Base-by-base conservation (phyloP, 2,329 filamentous ascomycete genomes). In the Talaromyces amestolkiae region DNA sequence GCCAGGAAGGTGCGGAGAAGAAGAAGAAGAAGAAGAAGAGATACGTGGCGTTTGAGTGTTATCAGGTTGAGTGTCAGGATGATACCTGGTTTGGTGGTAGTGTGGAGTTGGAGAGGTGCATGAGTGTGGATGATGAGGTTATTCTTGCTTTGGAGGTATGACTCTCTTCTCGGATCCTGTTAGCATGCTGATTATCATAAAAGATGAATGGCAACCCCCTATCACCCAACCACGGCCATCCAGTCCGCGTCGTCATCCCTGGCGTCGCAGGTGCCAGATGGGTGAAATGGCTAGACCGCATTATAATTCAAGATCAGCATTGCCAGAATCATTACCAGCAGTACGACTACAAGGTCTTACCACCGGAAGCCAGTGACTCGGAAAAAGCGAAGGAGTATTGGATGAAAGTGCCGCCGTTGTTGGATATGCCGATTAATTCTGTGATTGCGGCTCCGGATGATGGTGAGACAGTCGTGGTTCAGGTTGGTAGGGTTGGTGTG, bases 71-170 rank as follows among this genome's bases (percentile, higher is more conserved):
- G n/a, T 83, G 79, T 47, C 81, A 87, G 71, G 83, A 87, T 2
- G 85, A 86, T 66, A 77, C 77, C n/a, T 87, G 82, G 78, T 89
- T 87, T 71, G 86, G 86, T 9, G 82, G 80, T 17, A 84, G 81
- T 64, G 83, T 87, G 51, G 78, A 82, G n/a, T 72, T 86, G 22
- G 74, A 73, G 22, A 75, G 82, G 63, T 82, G 79, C 54, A 71
- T 84, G 74, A 70, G 76, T 39, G 70, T 72, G 24, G 78, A 79
- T 39, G 78, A 77, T 53, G 82, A 83, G 60, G 78, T 81, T 45
- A 78, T 85, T 65, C 69, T 85, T 24, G 83, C 82, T 10, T 71
- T 84, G 51, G 79, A 83, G 72, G 81, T 81, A 70, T 59, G 74
- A 47, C 13, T 43, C 33, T 10, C 27, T 45, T 39, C 31, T 19